Base-by-base conservation (phyloP, 345 rosid species). In the Isatis tinctoria region DNA sequence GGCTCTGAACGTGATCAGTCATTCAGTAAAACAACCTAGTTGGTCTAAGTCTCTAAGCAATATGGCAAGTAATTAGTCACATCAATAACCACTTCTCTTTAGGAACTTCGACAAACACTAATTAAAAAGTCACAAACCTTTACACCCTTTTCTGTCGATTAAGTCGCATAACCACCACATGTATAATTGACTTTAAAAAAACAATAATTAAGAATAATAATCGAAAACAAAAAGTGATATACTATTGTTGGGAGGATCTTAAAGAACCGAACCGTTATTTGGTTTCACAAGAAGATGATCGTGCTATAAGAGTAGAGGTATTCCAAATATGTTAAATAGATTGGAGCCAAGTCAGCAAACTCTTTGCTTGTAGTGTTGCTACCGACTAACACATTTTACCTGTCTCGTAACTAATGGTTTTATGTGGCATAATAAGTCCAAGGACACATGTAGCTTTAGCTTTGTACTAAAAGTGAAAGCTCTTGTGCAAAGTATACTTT, bases 101-200 rank as follows among this genome's bases (percentile, higher is more conserved):
- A 26, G 39, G 24, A 54, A 65, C 41, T 40, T 52, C n/a, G 40
- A 1, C 54, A 53, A 72, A 72, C 30, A 30, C 43, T 43, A 22
- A 22, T 22, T 22, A 17, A 47, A 70, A 70, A 45, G 67, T 35
- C 30, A 35, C 14, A 27, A 57, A 37, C 51, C 14, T 67, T 73
- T 54, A 30, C 22, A 6, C 16, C 33, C 14, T 20, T 49, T 8
- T 13, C 26, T 7, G 43, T 72, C 26, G 65, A 65, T 63, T 57
- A 47, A 37, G 67, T 30, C 49, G 26, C 10, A 5, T 51, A 75
- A 75, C 68, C 20, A 67, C 78, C 78, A 74, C 72, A 66, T 36
- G 67, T 14, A n/a, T n/a, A 37, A 58, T 39, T 37, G 73, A 62
- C 73, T 37, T 56, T 36, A 0, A 27, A 33, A 0, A 27, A 24